Evolutionary conservation across 2,329 filamentous ascomycete species (phyloP), one percentile per base, ranked within the genome.

Genomic region (Leptosphaerulina australis): DNA sequence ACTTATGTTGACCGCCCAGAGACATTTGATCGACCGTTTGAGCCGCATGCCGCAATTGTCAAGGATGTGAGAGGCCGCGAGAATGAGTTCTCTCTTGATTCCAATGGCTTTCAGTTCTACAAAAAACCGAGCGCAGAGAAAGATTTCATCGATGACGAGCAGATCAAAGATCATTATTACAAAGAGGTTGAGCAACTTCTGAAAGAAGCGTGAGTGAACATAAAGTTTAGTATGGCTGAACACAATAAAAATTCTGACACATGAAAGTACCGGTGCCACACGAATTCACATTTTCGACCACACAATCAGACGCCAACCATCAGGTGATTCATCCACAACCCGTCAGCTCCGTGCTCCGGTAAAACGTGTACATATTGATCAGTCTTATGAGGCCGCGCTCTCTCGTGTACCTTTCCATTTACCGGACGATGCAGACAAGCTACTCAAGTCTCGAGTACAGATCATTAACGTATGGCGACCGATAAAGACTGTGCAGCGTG

Each of bases 211-310:
- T 73, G 55, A 43, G 68, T 64, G 8, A 4, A 26, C 10, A 5
- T 14, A 3, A 28, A 8, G 17, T 21, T 17, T 22, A 3, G 30
- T 10, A n/a, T 7, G 6, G 11, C 6, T 6, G 14, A 17, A 20
- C 18, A 15, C n/a, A 2, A 5, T 7, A 15, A 12, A 25, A 10
- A 5, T 1, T 22, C 47, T 58, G 18, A 56, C 21, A 11, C 0
- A 4, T 1, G 1, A 4, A 31, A 84, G 82, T 22, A 86, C 83
- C 12, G 83, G 83, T 3, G 82, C 78, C 12, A 71, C 79, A 2
- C 77, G 78, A 17, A 69, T 85, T 57, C 79, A 82, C 73, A 83
- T 86, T 64, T 87, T 86, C 63, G 81, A 85, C 70, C 83, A 86
- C 70, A 85, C 82, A 5, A 81, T 87, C 60, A 78, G 79, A n/a